A percentile compares a stretch with the other conserved stretches of the same genome.
phyloP scores from a whole-genome alignment of 2,329 filamentous ascomycete species.

The Sodiomyces alkalinus region DNA sequence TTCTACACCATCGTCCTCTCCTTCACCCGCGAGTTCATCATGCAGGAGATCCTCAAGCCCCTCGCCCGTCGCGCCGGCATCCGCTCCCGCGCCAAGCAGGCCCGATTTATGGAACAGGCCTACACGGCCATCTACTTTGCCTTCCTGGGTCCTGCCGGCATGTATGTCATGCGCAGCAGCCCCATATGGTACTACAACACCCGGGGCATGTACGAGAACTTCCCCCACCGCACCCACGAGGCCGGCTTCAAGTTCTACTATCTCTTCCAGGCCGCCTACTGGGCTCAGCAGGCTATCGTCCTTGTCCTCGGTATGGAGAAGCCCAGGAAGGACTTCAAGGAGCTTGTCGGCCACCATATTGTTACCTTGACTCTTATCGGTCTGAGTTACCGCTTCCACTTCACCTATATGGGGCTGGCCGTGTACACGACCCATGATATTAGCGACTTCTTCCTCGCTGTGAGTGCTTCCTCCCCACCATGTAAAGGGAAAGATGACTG shows the following conservation, averaged over 20 bases:
- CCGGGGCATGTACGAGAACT: slow-evolving; percentile 73
- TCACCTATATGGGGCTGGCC: slow-evolving; percentile 84
- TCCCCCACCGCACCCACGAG: slow-evolving; percentile 71
- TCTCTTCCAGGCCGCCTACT: slow-evolving; percentile 85
- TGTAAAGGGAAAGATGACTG: no score
- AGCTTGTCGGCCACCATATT: slow-evolving; percentile 82
- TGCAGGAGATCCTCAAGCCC: slow-evolving; percentile 76
- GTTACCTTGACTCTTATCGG: slow-evolving; percentile 74
- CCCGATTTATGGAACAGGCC: slow-evolving; percentile 89
- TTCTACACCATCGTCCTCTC: slow-evolving; percentile 86
- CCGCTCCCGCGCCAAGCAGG: slow-evolving; percentile 59
- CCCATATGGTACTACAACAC: slow-evolving; percentile 96
- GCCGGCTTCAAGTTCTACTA: slow-evolving; percentile 89
- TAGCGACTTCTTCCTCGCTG: slow-evolving; percentile 87
- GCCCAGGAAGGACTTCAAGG: slow-evolving; percentile 87
- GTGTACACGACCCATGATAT: slow-evolving; percentile 94
- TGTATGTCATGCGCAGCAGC: slow-evolving; percentile 85
- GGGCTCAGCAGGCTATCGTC: slow-evolving; percentile 88
- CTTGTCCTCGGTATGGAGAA: slow-evolving; percentile 79
- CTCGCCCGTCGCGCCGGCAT: slow-evolving; percentile 58
- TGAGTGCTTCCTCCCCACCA: slow-evolving; percentile 27
- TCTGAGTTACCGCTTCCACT: slow-evolving; percentile 88
- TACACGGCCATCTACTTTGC: slow-evolving; percentile 89
- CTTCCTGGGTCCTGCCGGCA: slow-evolving; percentile 64
- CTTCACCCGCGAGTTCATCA: slow-evolving; percentile 90